Conservation (phyloP, 768 basidiomycete genomes). For the Suillus subaureus region DNA sequence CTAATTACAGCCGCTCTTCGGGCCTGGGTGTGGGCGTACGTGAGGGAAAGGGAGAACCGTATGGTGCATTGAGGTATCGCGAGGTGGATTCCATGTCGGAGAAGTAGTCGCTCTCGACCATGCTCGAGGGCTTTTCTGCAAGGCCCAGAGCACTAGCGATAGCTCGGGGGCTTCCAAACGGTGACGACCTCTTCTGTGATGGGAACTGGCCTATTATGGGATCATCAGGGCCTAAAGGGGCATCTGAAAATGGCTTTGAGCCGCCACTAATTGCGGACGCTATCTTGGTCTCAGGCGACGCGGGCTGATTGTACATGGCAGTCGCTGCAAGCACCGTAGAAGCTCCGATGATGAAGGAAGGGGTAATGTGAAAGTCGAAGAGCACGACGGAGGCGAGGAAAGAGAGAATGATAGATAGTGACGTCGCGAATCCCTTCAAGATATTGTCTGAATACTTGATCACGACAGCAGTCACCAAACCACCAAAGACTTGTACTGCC, state of each 20-base stretch:
- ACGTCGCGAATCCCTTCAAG: constrained; percentile 96
- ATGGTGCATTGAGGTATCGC: constrained; percentile 51
- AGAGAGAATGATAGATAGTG: constrained; percentile 89
- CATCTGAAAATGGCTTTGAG: constrained; percentile 41
- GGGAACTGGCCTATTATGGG: constrained; percentile 64
- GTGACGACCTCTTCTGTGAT: constrained; percentile 44
- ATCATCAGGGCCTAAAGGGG: constrained; percentile 50
- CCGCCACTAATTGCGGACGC: constrained; percentile 30
- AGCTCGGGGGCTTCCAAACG: constrained; percentile 52
- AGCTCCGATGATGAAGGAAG: constrained; percentile 84
- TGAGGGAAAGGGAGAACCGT: constrained; percentile 52
- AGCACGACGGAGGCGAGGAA: constrained; percentile 92
- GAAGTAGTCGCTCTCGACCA: constrained; percentile 37
- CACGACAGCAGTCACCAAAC: constrained; percentile 90
- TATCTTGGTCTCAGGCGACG: constrained; percentile 38
- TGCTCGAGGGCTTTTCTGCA: constrained; percentile 28
- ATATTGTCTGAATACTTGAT: constrained; percentile 98
- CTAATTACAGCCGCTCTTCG: constrained; percentile 34
- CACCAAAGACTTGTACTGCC: constrained; percentile 86
- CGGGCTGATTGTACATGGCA: constrained; percentile 91
- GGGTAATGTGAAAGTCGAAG: constrained; percentile 89
- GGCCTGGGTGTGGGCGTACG: constrained; percentile 48
- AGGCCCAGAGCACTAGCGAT: constrained; percentile 54
- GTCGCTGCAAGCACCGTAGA: constrained; percentile 86
- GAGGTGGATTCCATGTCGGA: constrained; percentile 43